Conservation (phyloP, 2,329 filamentous ascomycete species). For the Penicillium sp. region DNA sequence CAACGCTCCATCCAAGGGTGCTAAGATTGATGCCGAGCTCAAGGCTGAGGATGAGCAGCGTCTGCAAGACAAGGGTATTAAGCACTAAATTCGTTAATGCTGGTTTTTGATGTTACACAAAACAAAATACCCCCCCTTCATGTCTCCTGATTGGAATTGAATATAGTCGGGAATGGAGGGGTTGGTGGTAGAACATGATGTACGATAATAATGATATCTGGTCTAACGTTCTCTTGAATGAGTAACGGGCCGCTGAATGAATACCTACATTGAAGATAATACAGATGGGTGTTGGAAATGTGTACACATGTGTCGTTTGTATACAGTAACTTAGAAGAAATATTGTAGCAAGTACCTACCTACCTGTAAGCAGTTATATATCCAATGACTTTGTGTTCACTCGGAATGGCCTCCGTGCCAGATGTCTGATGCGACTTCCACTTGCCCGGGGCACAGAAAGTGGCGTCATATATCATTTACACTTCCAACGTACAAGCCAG, state of each 20-base stretch:
- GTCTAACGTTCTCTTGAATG: slow-evolving; percentile 13
- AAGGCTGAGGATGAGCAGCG: slow-evolving; percentile 46
- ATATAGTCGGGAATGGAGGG: background rate
- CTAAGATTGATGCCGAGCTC: slow-evolving; percentile 48
- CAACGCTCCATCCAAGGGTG: slow-evolving; percentile 49
- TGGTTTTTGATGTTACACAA: slow-evolving; percentile 13
- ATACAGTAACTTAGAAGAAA: background rate
- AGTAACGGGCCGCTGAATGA: slow-evolving; percentile 7
- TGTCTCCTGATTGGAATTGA: slow-evolving; percentile 11
- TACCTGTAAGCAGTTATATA: background rate
- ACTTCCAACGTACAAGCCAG: background rate
- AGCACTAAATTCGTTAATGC: slow-evolving; percentile 26
- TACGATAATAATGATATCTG: slow-evolving; percentile 58
- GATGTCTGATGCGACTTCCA: background rate
- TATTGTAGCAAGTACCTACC: background rate
- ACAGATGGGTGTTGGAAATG: background rate
- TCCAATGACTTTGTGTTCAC: background rate
- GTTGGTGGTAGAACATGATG: slow-evolving; percentile 70
- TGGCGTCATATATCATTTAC: background rate
- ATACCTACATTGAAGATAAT: background rate
- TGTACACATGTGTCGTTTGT: background rate
- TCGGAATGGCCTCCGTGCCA: background rate
- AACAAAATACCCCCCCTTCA: background rate
- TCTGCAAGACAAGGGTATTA: slow-evolving; percentile 46
- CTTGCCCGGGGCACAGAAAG: background rate